These are phyloP conservation scores for Cladosporium sp. DNA, from an alignment of 2,329 filamentous ascomycete species.

Conservation along the genomic window DNA sequence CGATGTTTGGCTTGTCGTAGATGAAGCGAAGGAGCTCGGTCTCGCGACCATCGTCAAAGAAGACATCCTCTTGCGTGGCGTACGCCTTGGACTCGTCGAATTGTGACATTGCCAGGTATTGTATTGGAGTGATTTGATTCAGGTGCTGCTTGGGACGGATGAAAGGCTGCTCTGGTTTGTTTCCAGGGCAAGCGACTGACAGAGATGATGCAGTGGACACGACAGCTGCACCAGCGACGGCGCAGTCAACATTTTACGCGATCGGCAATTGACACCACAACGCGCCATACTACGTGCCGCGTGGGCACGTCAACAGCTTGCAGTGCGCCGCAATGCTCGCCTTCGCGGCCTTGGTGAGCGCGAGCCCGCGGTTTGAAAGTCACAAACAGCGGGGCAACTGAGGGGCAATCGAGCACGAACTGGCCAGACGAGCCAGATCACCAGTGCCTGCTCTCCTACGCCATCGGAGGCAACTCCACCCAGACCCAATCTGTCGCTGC, in stretches of 20 bases:
- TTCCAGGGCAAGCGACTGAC: not conserved
- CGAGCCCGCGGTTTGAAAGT: not conserved
- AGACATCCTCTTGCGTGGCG: conserved; percentile 50
- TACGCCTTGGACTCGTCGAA: conserved; percentile 51
- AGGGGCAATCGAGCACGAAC: conserved; percentile 4
- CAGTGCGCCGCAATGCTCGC: not conserved
- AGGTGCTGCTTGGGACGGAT: not conserved
- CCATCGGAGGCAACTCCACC: conserved; percentile 10
- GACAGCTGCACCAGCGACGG: conserved; percentile 3
- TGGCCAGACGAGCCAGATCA: not conserved
- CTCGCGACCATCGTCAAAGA: conserved; percentile 70
- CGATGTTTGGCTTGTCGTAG: conserved; percentile 62
- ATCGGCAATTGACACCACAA: conserved; percentile 20
- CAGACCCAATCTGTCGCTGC: not conserved
- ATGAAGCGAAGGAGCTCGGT: conserved; percentile 72
- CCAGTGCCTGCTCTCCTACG: conserved; percentile 1
- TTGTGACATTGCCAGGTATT: conserved; percentile 28
- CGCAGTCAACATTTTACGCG: conserved; percentile 12
- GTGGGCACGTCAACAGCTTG: conserved; percentile 3
- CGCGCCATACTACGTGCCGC: conserved; percentile 2
- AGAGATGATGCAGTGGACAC: not conserved
- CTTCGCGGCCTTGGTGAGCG: not conserved
- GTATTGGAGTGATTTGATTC: not conserved
- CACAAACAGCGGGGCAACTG: conserved; percentile 11
- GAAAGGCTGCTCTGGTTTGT: not conserved